Evolutionary conservation across 768 basidiomycete species (phyloP).

Genomic region (Leccinum variicolor): DNA sequence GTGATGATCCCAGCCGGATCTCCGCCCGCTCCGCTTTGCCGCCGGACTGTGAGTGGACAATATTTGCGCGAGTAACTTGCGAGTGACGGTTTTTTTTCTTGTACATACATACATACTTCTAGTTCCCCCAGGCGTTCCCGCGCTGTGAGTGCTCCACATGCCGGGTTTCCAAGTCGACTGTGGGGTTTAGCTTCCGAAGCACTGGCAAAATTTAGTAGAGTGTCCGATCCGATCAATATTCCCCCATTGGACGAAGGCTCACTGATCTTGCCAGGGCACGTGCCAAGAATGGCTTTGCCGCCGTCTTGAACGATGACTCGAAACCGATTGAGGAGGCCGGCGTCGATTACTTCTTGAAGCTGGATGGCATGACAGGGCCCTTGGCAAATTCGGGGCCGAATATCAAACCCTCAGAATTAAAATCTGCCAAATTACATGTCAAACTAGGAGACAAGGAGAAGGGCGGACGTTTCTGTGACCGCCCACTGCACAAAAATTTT

Average conservation of each 20-base stretch:
- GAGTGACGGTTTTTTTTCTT: background rate
- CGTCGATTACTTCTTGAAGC: slow-evolving; percentile 47
- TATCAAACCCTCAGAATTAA: slow-evolving; percentile 59
- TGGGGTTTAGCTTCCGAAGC: slow-evolving; percentile 51
- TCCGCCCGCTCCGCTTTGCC: slow-evolving; percentile 60
- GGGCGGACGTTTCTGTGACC: slow-evolving; percentile 1
- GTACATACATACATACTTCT: too few species aligned
- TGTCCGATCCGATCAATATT: slow-evolving; percentile 31
- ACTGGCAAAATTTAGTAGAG: slow-evolving; percentile 53
- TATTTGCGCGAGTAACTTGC: background rate
- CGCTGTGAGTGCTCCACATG: slow-evolving; percentile 32
- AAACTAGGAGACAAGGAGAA: slow-evolving; percentile 37
- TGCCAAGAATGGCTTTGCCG: slow-evolving; percentile 68
- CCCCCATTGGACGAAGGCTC: background rate
- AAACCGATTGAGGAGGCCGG: slow-evolving; percentile 52
- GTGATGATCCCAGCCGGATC: background rate
- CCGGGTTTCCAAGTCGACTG: background rate
- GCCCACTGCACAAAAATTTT: background rate
- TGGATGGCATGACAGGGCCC: too few species aligned
- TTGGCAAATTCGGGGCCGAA: slow-evolving; percentile 41
- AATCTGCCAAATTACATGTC: slow-evolving; percentile 53
- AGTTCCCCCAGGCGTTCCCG: slow-evolving; percentile 71
- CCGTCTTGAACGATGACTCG: slow-evolving; percentile 59
- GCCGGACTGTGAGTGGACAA: slow-evolving; percentile 51
- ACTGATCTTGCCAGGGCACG: background rate